These are phyloP conservation scores for Saccharomycopsis hybrid DNA, from an alignment of 1,139 yeast genomes.

Conservation along the genomic window DNA sequence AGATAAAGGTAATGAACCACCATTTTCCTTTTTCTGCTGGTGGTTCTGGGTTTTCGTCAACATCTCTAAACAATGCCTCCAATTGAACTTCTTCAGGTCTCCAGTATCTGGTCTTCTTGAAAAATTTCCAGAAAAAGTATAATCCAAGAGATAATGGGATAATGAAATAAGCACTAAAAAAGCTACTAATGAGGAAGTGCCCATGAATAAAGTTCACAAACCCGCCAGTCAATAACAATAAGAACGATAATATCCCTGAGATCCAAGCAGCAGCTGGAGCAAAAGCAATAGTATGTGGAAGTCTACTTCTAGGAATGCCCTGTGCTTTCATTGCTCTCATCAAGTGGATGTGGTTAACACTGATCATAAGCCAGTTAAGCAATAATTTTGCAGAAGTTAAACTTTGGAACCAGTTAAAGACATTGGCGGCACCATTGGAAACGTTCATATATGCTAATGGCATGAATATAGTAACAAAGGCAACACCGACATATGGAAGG, in stretches of 20 bases:
- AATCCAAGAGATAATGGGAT: not conserved
- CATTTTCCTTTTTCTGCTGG: not conserved
- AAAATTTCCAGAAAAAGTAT: not conserved
- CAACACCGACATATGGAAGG: constrained; percentile 59
- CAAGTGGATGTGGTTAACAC: not conserved
- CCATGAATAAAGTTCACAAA: not conserved
- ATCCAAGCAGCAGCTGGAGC: constrained; percentile 34
- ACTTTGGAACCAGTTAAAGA: not conserved
- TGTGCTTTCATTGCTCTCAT: not conserved
- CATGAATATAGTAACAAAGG: constrained; percentile 54
- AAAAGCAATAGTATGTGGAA: not conserved
- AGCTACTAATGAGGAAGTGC: not conserved
- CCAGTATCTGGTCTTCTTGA: not conserved
- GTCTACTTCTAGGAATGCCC: not conserved
- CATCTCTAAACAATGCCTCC: not conserved
- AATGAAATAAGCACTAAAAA: not conserved
- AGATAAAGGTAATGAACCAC: not conserved
- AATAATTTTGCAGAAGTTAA: not conserved
- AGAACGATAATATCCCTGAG: constrained; percentile 40
- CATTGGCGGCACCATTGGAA: not conserved
- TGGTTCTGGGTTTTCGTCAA: not conserved
- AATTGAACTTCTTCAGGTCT: not conserved
- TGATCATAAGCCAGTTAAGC: not conserved
- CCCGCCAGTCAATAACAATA: constrained; percentile 28
- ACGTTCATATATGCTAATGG: constrained; percentile 44